Base-by-base conservation (phyloP, 1,284 basidiomycete genomes). In the Anthracocystis setariae region DNA sequence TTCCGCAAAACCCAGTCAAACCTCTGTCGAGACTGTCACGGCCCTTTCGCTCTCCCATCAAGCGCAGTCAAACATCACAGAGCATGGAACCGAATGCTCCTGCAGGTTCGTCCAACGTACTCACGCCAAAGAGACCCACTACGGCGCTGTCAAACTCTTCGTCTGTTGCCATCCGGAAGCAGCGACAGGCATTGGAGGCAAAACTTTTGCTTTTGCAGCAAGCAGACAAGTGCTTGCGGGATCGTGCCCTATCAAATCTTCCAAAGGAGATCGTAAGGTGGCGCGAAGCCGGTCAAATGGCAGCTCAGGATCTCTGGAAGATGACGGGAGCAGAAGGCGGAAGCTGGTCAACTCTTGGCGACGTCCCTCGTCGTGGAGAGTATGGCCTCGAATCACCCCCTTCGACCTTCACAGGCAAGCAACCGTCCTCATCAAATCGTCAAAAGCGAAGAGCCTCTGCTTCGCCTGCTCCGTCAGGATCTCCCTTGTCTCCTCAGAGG, bases 281-380 rank as follows among this genome's bases (percentile, higher is more conserved):
- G 70, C 53, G 65, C 8, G 49, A 69, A 46, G 70, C 70, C 3
- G 70, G 70, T 8, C 63, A 65, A 23, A 3, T 51, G 18, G 70
- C 70, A 3, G 65, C 70, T 3, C 57, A 62, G 35, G 70, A 73
- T 20, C 55, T 73, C 2, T 73, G 70, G 70, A 64, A 46, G 47
- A 39, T 65, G 44, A 65, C 65, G 13, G 65, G 65, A 15, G 65
- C 65, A 4, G 53, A 63, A 44, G 58, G 35, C 8, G 64, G 64
- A 53, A 53, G 59, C 38, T 67, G 64, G 64, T 61, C 64, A 2
- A 40, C 45, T 17, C 17, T 48, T 23, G 39, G 44, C 37, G 42
- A 42, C 25, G 45, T 43, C 15, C 39, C 56, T 7, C 35, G 46
- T n/a, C 48, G 47, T 15, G 67, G 52, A 10, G 68, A 71, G 27